Conservation (phyloP, 331 rosid genomes). For the Acacia concinna region DNA sequence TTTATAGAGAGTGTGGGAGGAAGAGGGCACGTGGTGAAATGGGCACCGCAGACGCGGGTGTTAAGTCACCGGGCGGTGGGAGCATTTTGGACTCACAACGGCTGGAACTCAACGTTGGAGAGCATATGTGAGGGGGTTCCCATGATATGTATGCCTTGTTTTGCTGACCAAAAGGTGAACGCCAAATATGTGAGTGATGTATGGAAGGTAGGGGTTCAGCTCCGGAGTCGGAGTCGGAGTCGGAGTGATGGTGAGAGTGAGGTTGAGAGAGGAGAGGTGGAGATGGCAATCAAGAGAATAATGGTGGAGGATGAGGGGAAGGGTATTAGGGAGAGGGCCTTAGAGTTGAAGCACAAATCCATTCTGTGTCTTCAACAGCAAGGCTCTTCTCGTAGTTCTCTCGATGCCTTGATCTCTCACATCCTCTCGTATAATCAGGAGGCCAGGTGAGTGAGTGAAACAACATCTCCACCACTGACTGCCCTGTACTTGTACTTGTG, state of each 20-base stretch:
- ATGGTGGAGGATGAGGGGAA: slow-evolving; percentile 6
- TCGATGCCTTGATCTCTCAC: not conserved
- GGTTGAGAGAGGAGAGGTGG: not conserved
- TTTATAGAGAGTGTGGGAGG: not conserved
- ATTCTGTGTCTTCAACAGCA: not conserved
- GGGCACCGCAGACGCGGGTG: not conserved
- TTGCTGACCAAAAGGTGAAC: slow-evolving; percentile 7
- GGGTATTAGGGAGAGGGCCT: not conserved
- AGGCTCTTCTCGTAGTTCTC: not conserved
- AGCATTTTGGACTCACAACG: slow-evolving; percentile 20
- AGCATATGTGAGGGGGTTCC: slow-evolving; percentile 21
- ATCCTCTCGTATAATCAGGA: not conserved
- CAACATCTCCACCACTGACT: not conserved
- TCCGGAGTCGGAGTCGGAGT: too few species aligned
- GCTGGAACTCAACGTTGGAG: slow-evolving; percentile 46
- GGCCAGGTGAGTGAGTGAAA: not conserved
- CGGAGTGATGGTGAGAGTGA: too few species aligned
- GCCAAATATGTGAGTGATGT: not conserved
- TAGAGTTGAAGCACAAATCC: not conserved
- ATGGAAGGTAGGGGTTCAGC: not conserved
- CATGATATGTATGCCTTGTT: not conserved
- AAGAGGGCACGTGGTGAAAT: not conserved
- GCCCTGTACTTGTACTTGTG: too few species aligned
- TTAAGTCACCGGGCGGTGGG: not conserved
- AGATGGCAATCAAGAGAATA: not conserved